phyloP scores from a whole-genome alignment of 2,329 filamentous ascomycete species.

The Thielaviopsis musarum region DNA sequence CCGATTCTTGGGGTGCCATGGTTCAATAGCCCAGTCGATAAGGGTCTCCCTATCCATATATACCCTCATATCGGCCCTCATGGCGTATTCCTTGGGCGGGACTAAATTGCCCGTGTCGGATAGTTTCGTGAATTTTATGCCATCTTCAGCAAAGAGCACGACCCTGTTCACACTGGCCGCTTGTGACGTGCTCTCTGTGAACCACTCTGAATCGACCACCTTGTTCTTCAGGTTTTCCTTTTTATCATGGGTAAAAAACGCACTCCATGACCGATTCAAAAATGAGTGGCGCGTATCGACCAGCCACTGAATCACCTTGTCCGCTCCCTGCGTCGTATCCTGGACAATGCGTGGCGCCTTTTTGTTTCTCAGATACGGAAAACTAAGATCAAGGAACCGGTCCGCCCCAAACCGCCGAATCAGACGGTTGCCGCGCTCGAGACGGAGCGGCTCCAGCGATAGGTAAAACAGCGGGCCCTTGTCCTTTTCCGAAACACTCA shows the following conservation, averaged over 20 bases:
- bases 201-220: slow-evolving; percentile 1
- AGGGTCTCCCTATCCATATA: slow-evolving; percentile 25
- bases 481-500: slow-evolving; percentile 22
- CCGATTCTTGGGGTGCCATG: slow-evolving; percentile 23
- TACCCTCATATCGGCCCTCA: slow-evolving; percentile 15
- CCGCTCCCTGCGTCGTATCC: slow-evolving; percentile 12
- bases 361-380: slow-evolving; percentile 27
- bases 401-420: slow-evolving; percentile 39
- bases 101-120: slow-evolving; percentile 5
- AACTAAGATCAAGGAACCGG: slow-evolving; percentile 37
- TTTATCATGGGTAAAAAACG: slow-evolving; percentile 27
- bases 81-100: slow-evolving; percentile 16
- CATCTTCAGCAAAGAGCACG: slow-evolving; percentile 38
- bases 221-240: slow-evolving; percentile 24
- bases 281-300: slow-evolving; percentile 24
- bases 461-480: slow-evolving; percentile 28
- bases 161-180: slow-evolving; percentile 25
- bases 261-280: slow-evolving; percentile 29
- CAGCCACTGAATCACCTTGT: slow-evolving; percentile 25
- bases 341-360: slow-evolving; percentile 17
- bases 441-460: slow-evolving; percentile 28
- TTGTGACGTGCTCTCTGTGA: slow-evolving; percentile 17
- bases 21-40: slow-evolving; percentile 35
- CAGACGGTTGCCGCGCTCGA: slow-evolving; percentile 35
- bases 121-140: slow-evolving; percentile 23